Evolutionary conservation across 2,329 filamentous ascomycete species (phyloP).

Genomic region (Ophiostoma pallidulum): DNA sequence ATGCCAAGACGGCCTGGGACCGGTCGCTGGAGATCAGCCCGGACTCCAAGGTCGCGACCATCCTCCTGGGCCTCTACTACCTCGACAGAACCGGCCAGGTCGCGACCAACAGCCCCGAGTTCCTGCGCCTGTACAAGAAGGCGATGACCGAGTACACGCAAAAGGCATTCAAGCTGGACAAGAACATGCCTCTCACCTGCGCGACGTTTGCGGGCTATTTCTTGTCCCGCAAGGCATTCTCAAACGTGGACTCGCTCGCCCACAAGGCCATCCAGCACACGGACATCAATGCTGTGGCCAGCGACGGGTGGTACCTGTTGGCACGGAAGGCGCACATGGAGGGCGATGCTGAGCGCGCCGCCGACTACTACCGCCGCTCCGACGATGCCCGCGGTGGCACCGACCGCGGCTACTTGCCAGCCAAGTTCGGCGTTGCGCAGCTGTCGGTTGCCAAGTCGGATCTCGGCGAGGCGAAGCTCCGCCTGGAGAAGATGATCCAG

Average conservation of each 20-base stretch:
- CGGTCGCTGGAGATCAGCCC: constrained; percentile 71
- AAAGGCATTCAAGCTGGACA: constrained; percentile 87
- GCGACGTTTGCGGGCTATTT: constrained; percentile 88
- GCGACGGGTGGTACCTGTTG: constrained; percentile 94
- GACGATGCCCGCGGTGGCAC: constrained; percentile 85
- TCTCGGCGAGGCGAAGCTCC: constrained; percentile 82
- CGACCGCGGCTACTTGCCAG: constrained; percentile 85
- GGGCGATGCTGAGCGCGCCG: constrained; percentile 63
- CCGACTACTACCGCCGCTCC: constrained; percentile 79
- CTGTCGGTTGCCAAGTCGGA: constrained; percentile 77
- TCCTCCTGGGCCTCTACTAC: constrained; percentile 82
- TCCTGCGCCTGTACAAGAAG: constrained; percentile 77
- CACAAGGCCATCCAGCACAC: constrained; percentile 92
- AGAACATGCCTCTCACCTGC: constrained; percentile 80
- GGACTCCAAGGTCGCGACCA: constrained; percentile 81
- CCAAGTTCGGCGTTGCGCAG: constrained; percentile 90
- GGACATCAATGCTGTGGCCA: constrained; percentile 91
- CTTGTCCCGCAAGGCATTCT: constrained; percentile 67
- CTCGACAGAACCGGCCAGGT: constrained; percentile 78
- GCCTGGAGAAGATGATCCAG: constrained; percentile 88
- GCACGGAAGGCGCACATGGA: constrained; percentile 84
- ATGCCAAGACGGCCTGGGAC: constrained; percentile 86
- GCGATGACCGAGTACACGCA: constrained; percentile 93
- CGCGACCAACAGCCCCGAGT: constrained; percentile 73
- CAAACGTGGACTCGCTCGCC: constrained; percentile 75